These are phyloP conservation scores for Carpinus viminea DNA, from an alignment of 306 rosid species.

Conservation along the genomic window DNA sequence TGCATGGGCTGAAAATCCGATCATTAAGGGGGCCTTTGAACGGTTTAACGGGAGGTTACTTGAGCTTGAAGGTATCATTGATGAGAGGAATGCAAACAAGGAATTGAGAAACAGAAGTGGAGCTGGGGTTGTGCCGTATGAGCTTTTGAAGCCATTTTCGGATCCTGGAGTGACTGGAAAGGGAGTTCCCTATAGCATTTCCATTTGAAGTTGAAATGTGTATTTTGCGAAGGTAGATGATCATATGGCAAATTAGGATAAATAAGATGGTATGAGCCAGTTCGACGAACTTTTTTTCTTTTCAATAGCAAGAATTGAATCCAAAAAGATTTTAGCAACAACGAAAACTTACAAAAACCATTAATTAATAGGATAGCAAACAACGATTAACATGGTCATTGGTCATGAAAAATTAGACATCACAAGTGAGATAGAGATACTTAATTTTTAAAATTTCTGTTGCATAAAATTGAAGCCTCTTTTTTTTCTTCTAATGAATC, in stretches of 20 bases:
- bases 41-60: conserved; percentile 48
- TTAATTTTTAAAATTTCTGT: too few relatives aligned
- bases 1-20: conserved; percentile 63
- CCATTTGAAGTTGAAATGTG: conserved; percentile 41
- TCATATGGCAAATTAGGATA: neutral
- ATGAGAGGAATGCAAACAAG: conserved; percentile 48
- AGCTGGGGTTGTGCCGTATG: conserved; percentile 70
- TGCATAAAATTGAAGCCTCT: too few relatives aligned
- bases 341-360: too few relatives aligned
- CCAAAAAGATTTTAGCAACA: too few relatives aligned
- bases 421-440: too few relatives aligned
- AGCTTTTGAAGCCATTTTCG: conserved; percentile 79
- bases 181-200: conserved; percentile 86
- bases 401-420: too few relatives aligned
- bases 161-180: conserved; percentile 67
- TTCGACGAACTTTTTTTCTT: neutral
- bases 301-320: too few relatives aligned
- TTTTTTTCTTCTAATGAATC: too few relatives aligned
- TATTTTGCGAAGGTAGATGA: neutral
- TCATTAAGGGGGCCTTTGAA: conserved; percentile 56
- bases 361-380: too few relatives aligned
- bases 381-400: too few relatives aligned
- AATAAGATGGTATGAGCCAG: neutral
- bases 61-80: conserved; percentile 47
- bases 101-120: conserved; percentile 64